These are phyloP conservation scores for Talaromyces sp. DNA, from an alignment of 2,329 filamentous ascomycete genomes.

Conservation along the genomic window DNA sequence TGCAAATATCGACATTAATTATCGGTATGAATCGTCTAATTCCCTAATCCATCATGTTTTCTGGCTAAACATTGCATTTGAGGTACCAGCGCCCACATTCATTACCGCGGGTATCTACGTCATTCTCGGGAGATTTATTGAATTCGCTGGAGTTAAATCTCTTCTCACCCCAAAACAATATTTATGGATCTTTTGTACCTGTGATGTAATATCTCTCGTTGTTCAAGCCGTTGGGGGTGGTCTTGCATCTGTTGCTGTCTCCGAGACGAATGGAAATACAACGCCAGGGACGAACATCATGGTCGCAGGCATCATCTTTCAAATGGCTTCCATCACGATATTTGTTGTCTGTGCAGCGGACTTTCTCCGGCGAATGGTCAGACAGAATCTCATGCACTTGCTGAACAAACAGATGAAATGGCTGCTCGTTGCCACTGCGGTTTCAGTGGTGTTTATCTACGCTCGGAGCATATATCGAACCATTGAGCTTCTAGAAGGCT, in stretches of 20 bases:
- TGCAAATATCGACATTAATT: constrained; percentile 24
- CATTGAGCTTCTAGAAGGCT: constrained; percentile 54
- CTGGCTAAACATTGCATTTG: background rate
- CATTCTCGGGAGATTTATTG: constrained; percentile 53
- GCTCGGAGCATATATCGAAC: constrained; percentile 55
- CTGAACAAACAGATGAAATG: constrained; percentile 33
- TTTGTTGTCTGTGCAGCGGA: constrained; percentile 54
- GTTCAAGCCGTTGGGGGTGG: constrained; percentile 61
- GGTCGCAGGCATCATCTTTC: constrained; percentile 61
- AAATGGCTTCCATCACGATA: constrained; percentile 58
- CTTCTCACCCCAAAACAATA: constrained; percentile 50
- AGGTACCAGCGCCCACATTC: constrained; percentile 48
- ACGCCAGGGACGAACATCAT: constrained; percentile 53
- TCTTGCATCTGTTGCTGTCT: constrained; percentile 49
- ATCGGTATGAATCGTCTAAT: constrained; percentile 12
- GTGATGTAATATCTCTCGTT: constrained; percentile 57
- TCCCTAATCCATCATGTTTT: background rate
- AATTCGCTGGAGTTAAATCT: constrained; percentile 47
- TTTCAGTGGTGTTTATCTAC: constrained; percentile 51
- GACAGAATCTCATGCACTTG: constrained; percentile 21
- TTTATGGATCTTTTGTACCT: constrained; percentile 55
- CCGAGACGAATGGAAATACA: constrained; percentile 49
- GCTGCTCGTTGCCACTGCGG: constrained; percentile 41
- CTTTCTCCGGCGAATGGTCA: constrained; percentile 48
- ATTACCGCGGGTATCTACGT: constrained; percentile 57